These are phyloP conservation scores for Pluteus cervinus DNA, from an alignment of 768 basidiomycete species.

Conservation along the genomic window DNA sequence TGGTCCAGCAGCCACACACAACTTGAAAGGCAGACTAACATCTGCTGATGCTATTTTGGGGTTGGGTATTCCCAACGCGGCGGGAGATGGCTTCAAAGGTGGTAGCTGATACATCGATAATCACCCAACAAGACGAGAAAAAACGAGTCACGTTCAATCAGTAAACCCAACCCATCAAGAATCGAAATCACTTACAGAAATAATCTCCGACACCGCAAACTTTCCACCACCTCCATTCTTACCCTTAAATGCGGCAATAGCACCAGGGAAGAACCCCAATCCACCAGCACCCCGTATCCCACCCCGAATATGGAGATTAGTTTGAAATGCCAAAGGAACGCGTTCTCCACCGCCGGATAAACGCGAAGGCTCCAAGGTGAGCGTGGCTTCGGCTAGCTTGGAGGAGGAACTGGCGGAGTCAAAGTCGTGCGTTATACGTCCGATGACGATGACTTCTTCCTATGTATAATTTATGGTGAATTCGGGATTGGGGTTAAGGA, in stretches of 20 bases:
- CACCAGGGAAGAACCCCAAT: constrained; percentile 82
- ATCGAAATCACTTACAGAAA: constrained; percentile 51
- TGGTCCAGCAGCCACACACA: constrained; percentile 80
- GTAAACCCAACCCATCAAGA: background rate
- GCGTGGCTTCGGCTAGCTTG: constrained; percentile 69
- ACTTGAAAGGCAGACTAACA: constrained; percentile 45
- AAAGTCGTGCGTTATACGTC: constrained; percentile 65
- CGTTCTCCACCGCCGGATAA: constrained; percentile 61
- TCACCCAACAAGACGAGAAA: background rate
- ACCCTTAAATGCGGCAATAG: constrained; percentile 80
- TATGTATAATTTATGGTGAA: constrained; percentile 18
- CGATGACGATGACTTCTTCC: constrained; percentile 66
- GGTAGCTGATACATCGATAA: constrained; percentile 47
- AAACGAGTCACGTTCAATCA: background rate
- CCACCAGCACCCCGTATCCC: constrained; percentile 55
- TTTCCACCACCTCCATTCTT: constrained; percentile 86
- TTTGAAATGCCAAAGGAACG: constrained; percentile 67
- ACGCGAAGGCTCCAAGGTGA: constrained; percentile 82
- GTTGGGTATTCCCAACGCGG: constrained; percentile 16
- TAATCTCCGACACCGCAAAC: constrained; percentile 78
- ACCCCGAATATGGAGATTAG: constrained; percentile 59
- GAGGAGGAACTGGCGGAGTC: constrained; percentile 46
- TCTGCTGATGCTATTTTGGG: constrained; percentile 33
- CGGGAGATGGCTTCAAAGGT: constrained; percentile 40
- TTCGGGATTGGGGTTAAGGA: background rate